phyloP scores from a whole-genome alignment of 257 asterid species.

The Ilex asprella region DNA sequence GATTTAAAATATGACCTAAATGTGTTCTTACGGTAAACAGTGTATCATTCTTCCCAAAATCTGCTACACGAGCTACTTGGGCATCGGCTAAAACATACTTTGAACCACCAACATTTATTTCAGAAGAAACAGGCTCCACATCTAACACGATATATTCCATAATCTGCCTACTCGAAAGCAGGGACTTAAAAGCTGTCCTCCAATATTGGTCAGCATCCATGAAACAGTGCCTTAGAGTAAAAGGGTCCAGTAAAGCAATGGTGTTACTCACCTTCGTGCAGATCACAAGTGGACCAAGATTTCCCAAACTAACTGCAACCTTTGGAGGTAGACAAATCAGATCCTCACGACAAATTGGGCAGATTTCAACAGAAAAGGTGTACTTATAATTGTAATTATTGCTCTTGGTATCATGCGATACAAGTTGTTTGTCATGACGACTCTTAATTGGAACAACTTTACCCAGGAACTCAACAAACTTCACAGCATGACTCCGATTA shows the following conservation, averaged over 20 bases:
- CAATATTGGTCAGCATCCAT: conserved; percentile 43
- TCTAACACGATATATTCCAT: conserved; percentile 44
- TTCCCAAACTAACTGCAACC: conserved; percentile 34
- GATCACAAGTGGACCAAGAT: conserved; percentile 42
- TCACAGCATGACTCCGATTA: conserved; percentile 38
- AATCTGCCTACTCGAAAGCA: conserved; percentile 42
- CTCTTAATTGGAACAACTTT: conserved; percentile 33
- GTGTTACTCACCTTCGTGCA: conserved; percentile 41
- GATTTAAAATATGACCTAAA: conserved; percentile 44
- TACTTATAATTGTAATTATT: conserved; percentile 34
- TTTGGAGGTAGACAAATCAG: conserved; percentile 48
- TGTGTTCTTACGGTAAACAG: conserved; percentile 40
- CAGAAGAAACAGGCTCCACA: conserved; percentile 30
- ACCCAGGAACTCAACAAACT: conserved; percentile 40
- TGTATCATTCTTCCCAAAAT: conserved; percentile 39
- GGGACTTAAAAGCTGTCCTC: conserved; percentile 40
- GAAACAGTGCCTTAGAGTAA: conserved; percentile 33
- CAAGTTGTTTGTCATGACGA: conserved; percentile 38
- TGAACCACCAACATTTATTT: conserved; percentile 32
- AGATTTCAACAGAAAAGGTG: conserved; percentile 44
- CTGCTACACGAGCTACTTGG: conserved; percentile 49
- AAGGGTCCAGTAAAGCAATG: conserved; percentile 40
- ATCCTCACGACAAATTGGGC: conserved; percentile 51
- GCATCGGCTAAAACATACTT: conserved; percentile 35
- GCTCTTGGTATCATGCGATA: conserved; percentile 48